Evolutionary conservation across 768 basidiomycete species (phyloP).

Genomic region (Mycena latifolia): DNA sequence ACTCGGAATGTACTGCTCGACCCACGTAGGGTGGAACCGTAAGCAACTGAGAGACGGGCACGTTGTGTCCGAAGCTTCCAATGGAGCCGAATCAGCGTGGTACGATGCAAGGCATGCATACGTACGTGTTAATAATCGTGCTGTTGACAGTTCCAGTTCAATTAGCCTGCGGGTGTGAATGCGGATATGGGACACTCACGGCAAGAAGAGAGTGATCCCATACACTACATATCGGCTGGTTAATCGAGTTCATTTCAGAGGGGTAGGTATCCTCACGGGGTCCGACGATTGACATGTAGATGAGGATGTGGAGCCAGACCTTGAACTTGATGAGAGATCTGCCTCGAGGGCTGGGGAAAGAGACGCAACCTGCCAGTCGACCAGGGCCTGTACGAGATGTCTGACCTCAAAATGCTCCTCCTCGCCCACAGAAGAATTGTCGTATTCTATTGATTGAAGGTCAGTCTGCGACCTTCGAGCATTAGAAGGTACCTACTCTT

Average conservation of each 20-base stretch:
- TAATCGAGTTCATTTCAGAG: not conserved
- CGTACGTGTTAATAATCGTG: slow-evolving; percentile 69
- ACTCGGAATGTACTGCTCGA: too few relatives aligned
- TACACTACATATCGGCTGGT: slow-evolving; percentile 21
- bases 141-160: slow-evolving; percentile 50
- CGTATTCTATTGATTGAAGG: slow-evolving; percentile 56
- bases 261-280: slow-evolving; percentile 64
- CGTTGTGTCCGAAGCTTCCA: slow-evolving; percentile 70
- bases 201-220: slow-evolving; percentile 63
- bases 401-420: slow-evolving; percentile 69
- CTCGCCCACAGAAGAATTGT: slow-evolving; percentile 69
- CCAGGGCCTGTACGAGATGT: slow-evolving; percentile 65
- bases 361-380: slow-evolving; percentile 72
- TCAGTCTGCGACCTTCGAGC: too few relatives aligned
- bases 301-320: slow-evolving; percentile 68
- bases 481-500: slow-evolving; percentile 63
- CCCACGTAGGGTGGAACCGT: slow-evolving; percentile 76
- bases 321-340: slow-evolving; percentile 26
- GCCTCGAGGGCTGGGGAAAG: not conserved
- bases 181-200: too few relatives aligned
- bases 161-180: too few relatives aligned
- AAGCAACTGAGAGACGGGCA: slow-evolving; percentile 71
- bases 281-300: slow-evolving; percentile 69
- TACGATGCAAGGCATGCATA: not conserved
- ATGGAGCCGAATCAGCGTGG: slow-evolving; percentile 7